phyloP scores from a whole-genome alignment of 1,284 basidiomycete species.

The Sparassis latifolia region DNA sequence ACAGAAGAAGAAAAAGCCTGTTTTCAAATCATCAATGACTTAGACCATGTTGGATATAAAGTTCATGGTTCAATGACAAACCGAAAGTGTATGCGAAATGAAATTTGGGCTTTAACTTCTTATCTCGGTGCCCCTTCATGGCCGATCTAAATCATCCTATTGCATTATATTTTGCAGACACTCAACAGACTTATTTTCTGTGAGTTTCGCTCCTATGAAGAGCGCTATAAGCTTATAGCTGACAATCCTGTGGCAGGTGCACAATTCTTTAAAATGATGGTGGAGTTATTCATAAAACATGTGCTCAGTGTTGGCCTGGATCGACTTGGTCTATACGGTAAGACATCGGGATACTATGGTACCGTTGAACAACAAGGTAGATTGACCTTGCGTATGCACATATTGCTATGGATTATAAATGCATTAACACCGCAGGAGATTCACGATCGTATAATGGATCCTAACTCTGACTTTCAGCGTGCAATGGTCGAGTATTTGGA shows the following conservation, averaged over 20 bases:
- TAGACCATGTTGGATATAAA: neutral
- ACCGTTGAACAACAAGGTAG: no score
- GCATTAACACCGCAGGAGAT: neutral
- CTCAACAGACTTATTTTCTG: no score
- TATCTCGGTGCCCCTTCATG: neutral
- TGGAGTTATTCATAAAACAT: no score
- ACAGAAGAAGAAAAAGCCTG: slow-evolving; percentile 1
- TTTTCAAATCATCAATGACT: neutral
- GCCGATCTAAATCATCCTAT: neutral
- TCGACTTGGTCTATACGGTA: no score
- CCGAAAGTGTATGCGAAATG: neutral
- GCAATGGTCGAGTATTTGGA: neutral
- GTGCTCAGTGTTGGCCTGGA: no score
- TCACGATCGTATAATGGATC: neutral
- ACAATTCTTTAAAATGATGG: no score
- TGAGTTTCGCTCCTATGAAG: no score
- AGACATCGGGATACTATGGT: no score
- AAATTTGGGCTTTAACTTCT: neutral
- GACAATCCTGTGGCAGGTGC: no score
- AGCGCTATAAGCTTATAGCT: no score
- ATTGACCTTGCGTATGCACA: no score
- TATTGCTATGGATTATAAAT: neutral
- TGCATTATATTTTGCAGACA: neutral
- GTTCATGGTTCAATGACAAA: neutral
- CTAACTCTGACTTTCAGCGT: neutral